phyloP scores from a whole-genome alignment of 495 filamentous ascomycete genomes.

The Lophium mytilinum region DNA sequence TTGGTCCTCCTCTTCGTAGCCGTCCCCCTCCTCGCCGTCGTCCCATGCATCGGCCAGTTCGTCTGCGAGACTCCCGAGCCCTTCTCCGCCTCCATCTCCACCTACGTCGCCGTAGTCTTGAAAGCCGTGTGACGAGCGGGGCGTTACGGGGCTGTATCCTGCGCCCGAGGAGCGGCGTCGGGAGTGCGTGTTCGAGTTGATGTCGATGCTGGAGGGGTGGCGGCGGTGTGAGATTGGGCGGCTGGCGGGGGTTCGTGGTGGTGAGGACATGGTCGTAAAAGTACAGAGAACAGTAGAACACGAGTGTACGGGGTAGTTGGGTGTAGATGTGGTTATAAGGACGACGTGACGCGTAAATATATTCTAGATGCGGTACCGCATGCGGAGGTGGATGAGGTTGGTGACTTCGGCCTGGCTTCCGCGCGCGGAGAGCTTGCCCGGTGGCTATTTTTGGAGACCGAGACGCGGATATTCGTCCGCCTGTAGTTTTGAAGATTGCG shows the following conservation, averaged over 20 bases:
- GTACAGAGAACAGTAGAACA: no score
- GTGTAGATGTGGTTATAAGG: no score
- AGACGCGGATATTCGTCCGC: no score
- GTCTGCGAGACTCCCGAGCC: slow-evolving; percentile 73
- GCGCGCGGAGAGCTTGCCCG: neutral
- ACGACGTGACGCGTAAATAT: no score
- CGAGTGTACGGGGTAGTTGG: no score
- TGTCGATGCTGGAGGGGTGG: slow-evolving; percentile 54
- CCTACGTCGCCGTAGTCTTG: slow-evolving; percentile 28
- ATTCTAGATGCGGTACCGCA: no score
- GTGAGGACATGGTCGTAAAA: slow-evolving; percentile 41
- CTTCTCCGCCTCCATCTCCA: slow-evolving; percentile 43
- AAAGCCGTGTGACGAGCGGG: slow-evolving; percentile 42
- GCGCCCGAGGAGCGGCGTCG: slow-evolving; percentile 28
- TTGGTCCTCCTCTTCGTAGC: slow-evolving; percentile 33
- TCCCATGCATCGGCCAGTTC: slow-evolving; percentile 57
- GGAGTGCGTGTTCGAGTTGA: slow-evolving; percentile 27
- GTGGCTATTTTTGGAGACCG: no score
- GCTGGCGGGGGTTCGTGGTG: slow-evolving; percentile 58
- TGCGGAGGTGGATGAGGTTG: no score
- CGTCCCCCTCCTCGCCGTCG: slow-evolving; percentile 53
- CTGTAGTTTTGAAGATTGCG: no score
- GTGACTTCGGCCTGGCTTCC: no score
- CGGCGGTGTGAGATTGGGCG: slow-evolving; percentile 40
- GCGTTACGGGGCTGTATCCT: slow-evolving; percentile 50